These are phyloP conservation scores for Entomortierella parvispora DNA, from an alignment of 192 early-diverging fungal species.

Conservation along the genomic window DNA sequence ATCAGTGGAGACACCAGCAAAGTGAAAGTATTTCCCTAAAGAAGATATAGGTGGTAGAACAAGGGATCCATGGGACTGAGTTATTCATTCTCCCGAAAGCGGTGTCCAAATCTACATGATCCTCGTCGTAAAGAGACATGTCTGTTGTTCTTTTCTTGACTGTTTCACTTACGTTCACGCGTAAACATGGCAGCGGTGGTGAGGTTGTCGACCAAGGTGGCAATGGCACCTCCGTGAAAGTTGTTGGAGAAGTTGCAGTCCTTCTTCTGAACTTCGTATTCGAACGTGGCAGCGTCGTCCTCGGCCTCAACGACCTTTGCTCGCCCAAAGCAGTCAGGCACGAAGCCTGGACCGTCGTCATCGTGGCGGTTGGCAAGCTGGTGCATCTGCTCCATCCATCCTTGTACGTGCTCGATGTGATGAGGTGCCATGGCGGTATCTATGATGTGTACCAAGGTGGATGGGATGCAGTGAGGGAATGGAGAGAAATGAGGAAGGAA, in stretches of 20 bases:
- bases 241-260: slow-evolving; percentile 54
- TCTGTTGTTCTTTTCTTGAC: background rate
- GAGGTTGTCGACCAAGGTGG: slow-evolving; percentile 50
- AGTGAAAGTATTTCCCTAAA: slow-evolving; percentile 39
- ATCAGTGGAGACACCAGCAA: slow-evolving; percentile 53
- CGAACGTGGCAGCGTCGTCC: slow-evolving; percentile 36
- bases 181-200: slow-evolving; percentile 48
- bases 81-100: no score
- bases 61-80: background rate
- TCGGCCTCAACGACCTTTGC: slow-evolving; percentile 39
- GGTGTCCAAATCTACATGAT: background rate
- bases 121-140: background rate
- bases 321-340: slow-evolving; percentile 21
- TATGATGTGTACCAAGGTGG: background rate
- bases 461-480: background rate
- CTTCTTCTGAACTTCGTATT: slow-evolving; percentile 32
- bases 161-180: slow-evolving; percentile 18
- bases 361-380: slow-evolving; percentile 11
- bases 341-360: slow-evolving; percentile 16
- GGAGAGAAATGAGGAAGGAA: background rate
- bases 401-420: slow-evolving; percentile 25
- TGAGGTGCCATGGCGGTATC: slow-evolving; percentile 33
- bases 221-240: slow-evolving; percentile 55
- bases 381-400: slow-evolving; percentile 30
- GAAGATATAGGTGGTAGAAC: background rate